Conservation (phyloP, 495 filamentous ascomycete genomes). For the Neurospora sp. region DNA sequence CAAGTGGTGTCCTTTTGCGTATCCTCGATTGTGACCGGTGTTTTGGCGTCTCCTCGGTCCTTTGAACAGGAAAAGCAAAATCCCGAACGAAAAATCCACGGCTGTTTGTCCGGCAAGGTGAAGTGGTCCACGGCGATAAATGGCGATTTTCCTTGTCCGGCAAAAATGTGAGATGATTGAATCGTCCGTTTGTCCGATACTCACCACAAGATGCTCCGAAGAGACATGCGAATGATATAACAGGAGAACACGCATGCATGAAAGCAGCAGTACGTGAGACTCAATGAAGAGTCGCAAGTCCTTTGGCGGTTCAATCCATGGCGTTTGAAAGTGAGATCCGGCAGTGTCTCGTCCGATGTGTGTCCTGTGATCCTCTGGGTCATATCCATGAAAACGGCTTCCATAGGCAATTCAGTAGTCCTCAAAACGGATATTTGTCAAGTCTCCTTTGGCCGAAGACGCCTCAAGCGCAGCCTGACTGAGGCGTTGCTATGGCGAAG, state of each 20-base stretch:
- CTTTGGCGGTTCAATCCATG: neutral
- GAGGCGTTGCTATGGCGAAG: neutral
- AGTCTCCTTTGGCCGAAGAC: neutral
- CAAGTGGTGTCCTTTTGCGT: neutral
- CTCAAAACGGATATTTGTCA: neutral
- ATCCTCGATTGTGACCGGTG: neutral
- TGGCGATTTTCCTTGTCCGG: neutral
- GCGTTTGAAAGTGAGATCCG: neutral
- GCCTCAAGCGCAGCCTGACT: neutral
- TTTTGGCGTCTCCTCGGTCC: neutral
- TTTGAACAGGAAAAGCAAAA: neutral
- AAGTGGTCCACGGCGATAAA: neutral
- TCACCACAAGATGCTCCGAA: neutral
- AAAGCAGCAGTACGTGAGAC: neutral
- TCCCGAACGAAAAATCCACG: neutral
- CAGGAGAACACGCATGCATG: neutral
- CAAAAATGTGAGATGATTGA: neutral
- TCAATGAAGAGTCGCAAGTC: neutral
- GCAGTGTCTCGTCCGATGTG: neutral
- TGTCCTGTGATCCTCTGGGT: neutral
- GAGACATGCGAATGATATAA: neutral
- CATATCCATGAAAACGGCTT: neutral
- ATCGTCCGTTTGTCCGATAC: neutral
- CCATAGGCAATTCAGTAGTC: neutral
- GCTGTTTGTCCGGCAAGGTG: neutral